phyloP scores from a whole-genome alignment of 148 eudicot species.

The Cornus controversa region DNA sequence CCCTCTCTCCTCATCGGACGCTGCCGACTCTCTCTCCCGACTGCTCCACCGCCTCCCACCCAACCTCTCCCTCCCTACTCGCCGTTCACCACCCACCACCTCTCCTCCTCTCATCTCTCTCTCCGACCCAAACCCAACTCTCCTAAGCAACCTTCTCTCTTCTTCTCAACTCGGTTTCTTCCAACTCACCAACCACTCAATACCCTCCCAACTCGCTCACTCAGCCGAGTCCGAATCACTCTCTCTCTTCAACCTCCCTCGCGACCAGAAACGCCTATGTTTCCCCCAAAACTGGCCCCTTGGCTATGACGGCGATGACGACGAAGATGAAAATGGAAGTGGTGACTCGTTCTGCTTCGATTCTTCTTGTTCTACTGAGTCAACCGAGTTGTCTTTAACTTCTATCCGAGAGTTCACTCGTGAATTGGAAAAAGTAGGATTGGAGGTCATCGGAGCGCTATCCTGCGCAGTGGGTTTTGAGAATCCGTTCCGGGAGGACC shows the following conservation, averaged over 20 bases:
- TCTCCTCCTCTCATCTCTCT: conserved; percentile 39
- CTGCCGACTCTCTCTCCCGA: conserved; percentile 43
- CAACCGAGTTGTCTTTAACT: conserved; percentile 26
- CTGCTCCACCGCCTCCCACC: conserved; percentile 82
- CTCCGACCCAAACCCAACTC: conserved; percentile 20
- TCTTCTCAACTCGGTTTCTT: conserved; percentile 52
- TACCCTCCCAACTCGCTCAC: conserved; percentile 49
- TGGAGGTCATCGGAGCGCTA: conserved; percentile 48
- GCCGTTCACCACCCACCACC: conserved; percentile 37
- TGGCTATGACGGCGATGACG: conserved; percentile 45
- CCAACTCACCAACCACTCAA: conserved; percentile 53
- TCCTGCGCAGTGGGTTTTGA: conserved; percentile 45
- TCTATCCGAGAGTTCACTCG: conserved; percentile 47
- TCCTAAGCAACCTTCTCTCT: conserved; percentile 22
- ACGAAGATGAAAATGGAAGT: conserved; percentile 27
- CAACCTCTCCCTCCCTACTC: conserved; percentile 59
- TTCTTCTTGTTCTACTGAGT: conserved; percentile 23
- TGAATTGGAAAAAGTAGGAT: conserved; percentile 63
- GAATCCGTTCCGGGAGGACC: conserved; percentile 40
- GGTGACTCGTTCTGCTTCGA: conserved; percentile 53
- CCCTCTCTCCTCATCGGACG: conserved; percentile 24
- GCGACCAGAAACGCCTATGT: conserved; percentile 22
- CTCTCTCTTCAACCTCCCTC: conserved; percentile 47
- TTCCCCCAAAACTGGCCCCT: conserved; percentile 62
- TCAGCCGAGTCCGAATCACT: conserved; percentile 55